These are phyloP conservation scores for Phycomyces blakesleeanus DNA, from an alignment of 192 early-diverging fungal species.

Conservation along the genomic window DNA sequence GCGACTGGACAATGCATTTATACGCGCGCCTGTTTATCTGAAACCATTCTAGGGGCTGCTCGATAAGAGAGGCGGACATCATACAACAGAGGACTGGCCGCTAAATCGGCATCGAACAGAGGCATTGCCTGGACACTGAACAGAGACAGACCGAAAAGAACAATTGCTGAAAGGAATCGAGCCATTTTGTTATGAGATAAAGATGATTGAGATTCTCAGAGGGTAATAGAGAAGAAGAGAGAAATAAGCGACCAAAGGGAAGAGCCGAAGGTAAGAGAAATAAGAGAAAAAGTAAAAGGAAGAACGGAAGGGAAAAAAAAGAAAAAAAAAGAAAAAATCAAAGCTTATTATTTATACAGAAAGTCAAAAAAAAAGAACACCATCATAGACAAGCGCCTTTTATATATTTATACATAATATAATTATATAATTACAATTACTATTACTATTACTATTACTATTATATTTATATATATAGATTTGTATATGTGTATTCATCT, in stretches of 20 bases:
- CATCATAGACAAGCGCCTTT: too few species aligned
- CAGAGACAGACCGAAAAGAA: conserved; percentile 3
- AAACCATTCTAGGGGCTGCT: background rate
- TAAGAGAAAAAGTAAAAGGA: background rate
- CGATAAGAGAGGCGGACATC: conserved; percentile 11
- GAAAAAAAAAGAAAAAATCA: too few species aligned
- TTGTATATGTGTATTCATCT: too few species aligned
- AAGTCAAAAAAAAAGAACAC: too few species aligned
- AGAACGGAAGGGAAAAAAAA: background rate
- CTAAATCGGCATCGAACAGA: conserved; percentile 22
- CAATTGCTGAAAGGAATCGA: background rate
- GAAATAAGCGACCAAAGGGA: background rate
- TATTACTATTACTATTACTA: too few species aligned
- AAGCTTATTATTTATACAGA: too few species aligned
- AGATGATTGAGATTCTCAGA: background rate
- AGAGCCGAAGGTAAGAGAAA: background rate
- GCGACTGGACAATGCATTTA: too few species aligned
- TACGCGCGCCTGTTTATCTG: background rate
- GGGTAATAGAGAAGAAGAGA: too few species aligned
- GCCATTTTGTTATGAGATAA: background rate
- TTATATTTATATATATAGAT: too few species aligned
- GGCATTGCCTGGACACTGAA: conserved; percentile 13
- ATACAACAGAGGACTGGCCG: conserved; percentile 25
- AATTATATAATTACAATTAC: too few species aligned
- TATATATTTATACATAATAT: too few species aligned